phyloP scores from a whole-genome alignment of 129 eudicot genomes.

The Flaveria ramosissima region DNA sequence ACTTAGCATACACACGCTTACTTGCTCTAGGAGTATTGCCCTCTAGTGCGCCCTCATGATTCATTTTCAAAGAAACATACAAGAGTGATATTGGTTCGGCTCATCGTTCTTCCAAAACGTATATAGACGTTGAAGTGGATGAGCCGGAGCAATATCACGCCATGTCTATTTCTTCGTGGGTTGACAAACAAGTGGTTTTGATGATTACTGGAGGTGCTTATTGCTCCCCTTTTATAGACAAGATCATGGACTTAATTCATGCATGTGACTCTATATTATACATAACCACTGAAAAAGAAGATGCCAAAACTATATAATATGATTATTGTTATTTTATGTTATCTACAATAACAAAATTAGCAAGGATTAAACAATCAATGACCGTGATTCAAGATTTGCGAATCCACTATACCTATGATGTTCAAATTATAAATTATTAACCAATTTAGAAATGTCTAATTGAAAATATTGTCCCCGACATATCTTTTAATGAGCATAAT shows the following conservation, averaged over 20 bases:
- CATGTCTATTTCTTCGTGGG: constrained; percentile 21
- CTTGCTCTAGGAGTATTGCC: too few relatives aligned
- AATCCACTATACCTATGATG: constrained; percentile 5
- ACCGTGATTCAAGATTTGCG: constrained; percentile 13
- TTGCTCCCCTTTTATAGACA: constrained; percentile 23
- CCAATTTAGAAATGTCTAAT: too few relatives aligned
- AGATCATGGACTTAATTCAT: neutral
- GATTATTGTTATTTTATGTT: neutral
- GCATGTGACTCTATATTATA: constrained; percentile 1
- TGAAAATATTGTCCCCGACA: too few relatives aligned
- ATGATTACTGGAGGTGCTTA: neutral
- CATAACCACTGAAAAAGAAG: neutral
- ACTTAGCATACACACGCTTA: too few relatives aligned
- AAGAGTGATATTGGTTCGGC: constrained; percentile 33
- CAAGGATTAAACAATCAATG: constrained; percentile 18
- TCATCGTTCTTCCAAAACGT: neutral
- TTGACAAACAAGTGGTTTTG: neutral
- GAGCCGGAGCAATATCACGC: constrained; percentile 22
- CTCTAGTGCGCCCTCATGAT: too few relatives aligned
- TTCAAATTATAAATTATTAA: too few relatives aligned
- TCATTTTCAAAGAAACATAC: constrained; percentile 6
- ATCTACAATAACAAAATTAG: neutral
- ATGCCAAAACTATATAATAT: constrained; percentile 5
- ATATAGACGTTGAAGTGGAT: neutral
- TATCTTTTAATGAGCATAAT: too few relatives aligned